phyloP scores from a whole-genome alignment of 139 green algal genomes.

The Chlorella vulgaris region DNA sequence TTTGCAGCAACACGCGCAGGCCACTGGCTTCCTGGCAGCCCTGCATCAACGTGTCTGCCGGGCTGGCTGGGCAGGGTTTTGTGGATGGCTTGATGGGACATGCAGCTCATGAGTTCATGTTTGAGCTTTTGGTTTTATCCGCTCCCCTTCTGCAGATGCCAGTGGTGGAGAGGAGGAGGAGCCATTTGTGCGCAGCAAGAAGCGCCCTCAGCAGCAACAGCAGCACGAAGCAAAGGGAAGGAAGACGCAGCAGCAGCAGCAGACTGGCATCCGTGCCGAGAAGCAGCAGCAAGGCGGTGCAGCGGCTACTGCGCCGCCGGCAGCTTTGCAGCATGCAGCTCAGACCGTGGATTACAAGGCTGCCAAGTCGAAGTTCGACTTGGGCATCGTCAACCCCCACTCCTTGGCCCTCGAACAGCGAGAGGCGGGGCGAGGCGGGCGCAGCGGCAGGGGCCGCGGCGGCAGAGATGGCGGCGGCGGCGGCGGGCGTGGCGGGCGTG shows the following conservation, averaged over 20 bases:
- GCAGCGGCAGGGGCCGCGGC: slow-evolving; percentile 2
- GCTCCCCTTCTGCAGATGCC: slow-evolving; percentile 1
- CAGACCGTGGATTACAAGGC: not conserved
- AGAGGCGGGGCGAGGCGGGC: slow-evolving; percentile 2
- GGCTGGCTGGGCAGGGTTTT: no score
- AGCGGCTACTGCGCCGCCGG: no score
- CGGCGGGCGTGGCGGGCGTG: not conserved
- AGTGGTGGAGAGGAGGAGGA: slow-evolving; percentile 1
- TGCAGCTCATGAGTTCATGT: no score
- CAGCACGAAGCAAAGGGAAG: not conserved
- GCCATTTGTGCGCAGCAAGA: not conserved
- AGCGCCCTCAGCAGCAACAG: slow-evolving; percentile 10
- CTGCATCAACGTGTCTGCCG: no score
- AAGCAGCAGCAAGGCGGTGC: slow-evolving; percentile 1
- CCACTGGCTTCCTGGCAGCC: no score
- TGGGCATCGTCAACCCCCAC: slow-evolving; percentile 29
- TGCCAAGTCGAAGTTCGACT: slow-evolving; percentile 23
- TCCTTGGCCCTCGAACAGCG: not conserved
- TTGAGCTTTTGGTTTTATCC: no score
- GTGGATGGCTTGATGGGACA: no score
- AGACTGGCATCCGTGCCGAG: not conserved
- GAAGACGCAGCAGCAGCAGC: not conserved
- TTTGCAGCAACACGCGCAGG: no score
- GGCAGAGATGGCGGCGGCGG: slow-evolving; percentile 4
- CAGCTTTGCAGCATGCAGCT: not conserved